Conservation (phyloP, 305 asterid genomes). For the Solanum hybrid region DNA sequence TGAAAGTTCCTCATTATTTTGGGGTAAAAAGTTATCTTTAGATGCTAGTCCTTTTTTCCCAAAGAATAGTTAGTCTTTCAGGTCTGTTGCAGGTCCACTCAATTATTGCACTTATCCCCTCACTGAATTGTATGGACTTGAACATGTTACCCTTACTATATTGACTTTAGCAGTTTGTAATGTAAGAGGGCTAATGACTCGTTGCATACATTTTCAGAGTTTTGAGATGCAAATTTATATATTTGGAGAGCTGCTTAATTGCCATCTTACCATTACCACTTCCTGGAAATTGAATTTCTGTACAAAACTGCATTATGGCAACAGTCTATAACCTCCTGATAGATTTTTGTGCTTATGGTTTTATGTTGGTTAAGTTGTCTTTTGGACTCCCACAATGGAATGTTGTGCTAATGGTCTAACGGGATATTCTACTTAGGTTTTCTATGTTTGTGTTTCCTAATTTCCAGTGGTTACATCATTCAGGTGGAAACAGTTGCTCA, state of each 20-base stretch:
- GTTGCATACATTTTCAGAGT: background rate
- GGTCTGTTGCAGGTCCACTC: conserved; percentile 1
- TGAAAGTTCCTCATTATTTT: background rate
- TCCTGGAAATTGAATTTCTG: background rate
- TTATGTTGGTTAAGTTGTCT: background rate
- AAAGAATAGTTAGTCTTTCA: background rate
- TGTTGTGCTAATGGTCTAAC: background rate
- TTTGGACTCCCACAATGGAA: background rate
- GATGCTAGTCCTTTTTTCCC: background rate
- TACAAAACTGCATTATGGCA: background rate
- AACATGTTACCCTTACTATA: background rate
- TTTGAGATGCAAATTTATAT: background rate
- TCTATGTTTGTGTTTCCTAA: background rate
- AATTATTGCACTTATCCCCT: background rate
- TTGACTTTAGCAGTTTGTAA: background rate
- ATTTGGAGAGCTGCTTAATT: background rate
- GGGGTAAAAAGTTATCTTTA: background rate
- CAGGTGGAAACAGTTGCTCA: conserved; percentile 92
- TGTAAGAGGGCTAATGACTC: background rate
- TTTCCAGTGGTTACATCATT: conserved; percentile 6
- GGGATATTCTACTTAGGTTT: background rate
- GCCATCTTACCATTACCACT: background rate
- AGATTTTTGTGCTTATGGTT: background rate
- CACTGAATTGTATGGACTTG: background rate
- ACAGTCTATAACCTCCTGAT: background rate